Conservation (phyloP, 441 rosid species). For the Populus hybrid region DNA sequence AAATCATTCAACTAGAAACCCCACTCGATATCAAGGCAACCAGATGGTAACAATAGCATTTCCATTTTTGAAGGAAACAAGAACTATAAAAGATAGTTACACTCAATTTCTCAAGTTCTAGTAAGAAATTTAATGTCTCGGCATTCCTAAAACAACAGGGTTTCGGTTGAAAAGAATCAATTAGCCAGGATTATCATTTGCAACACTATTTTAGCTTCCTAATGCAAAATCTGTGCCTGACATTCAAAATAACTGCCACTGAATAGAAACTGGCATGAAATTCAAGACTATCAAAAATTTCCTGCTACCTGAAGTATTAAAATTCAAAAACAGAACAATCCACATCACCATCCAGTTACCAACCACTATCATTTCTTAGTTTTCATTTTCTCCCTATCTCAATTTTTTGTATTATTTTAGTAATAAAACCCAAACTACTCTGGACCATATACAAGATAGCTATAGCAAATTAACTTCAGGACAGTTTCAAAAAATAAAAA, state of each 20-base stretch:
- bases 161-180: neutral
- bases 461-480: neutral
- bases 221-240: neutral
- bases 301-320: neutral
- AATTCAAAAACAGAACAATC: neutral
- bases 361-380: neutral
- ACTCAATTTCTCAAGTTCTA: neutral
- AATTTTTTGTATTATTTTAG: neutral
- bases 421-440: neutral
- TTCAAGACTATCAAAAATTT: neutral
- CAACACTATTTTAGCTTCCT: neutral
- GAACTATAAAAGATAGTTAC: neutral
- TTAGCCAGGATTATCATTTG: neutral
- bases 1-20: neutral
- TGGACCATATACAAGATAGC: neutral
- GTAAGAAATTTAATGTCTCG: neutral
- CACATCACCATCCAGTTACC: neutral
- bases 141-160: neutral
- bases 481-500: neutral
- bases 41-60: neutral
- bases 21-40: neutral
- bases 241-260: neutral
- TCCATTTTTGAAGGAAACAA: neutral
- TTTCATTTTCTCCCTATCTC: neutral
- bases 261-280: neutral